These are phyloP conservation scores for Striga hermonthica DNA, from an alignment of 305 asterid species.

Conservation along the genomic window DNA sequence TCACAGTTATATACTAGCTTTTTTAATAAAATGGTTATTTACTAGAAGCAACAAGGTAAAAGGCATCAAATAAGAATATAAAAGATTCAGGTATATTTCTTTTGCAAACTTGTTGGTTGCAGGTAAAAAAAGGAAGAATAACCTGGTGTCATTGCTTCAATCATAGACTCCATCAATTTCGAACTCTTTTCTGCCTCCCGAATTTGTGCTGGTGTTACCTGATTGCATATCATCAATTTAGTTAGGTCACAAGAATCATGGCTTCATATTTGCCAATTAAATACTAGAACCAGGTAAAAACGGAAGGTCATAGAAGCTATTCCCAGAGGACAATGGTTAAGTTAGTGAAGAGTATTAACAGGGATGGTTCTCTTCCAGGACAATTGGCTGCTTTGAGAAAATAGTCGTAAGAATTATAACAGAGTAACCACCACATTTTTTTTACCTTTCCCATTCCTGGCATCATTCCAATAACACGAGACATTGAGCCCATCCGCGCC, in stretches of 20 bases:
- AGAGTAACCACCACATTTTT: conserved; percentile 18
- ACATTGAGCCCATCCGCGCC: conserved; percentile 96
- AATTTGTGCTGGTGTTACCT: conserved; percentile 96
- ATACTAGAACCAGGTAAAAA: conserved; percentile 3
- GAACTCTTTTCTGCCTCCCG: conserved; percentile 90
- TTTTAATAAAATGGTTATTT: background rate
- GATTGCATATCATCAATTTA: conserved; percentile 36
- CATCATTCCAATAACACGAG: conserved; percentile 96
- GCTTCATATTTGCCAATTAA: conserved; percentile 5
- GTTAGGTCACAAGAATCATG: conserved; percentile 23
- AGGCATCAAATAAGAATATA: conserved; percentile 13
- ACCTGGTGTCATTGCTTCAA: conserved; percentile 97
- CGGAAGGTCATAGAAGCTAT: conserved; percentile 11
- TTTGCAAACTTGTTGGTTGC: background rate
- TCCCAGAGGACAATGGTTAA: background rate
- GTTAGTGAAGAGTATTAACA: background rate
- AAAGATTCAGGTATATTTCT: conserved; percentile 20
- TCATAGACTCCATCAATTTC: conserved; percentile 89
- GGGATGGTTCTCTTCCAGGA: background rate
- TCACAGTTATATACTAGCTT: background rate
- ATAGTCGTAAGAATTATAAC: conserved; percentile 10
- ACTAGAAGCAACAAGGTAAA: conserved; percentile 15
- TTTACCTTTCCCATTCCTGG: conserved; percentile 99
- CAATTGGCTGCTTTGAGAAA: conserved; percentile 7
- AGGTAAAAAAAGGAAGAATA: conserved; percentile 18